Base-by-base conservation (phyloP, 169 alveolate species). In the Babesia bovis region DNA sequence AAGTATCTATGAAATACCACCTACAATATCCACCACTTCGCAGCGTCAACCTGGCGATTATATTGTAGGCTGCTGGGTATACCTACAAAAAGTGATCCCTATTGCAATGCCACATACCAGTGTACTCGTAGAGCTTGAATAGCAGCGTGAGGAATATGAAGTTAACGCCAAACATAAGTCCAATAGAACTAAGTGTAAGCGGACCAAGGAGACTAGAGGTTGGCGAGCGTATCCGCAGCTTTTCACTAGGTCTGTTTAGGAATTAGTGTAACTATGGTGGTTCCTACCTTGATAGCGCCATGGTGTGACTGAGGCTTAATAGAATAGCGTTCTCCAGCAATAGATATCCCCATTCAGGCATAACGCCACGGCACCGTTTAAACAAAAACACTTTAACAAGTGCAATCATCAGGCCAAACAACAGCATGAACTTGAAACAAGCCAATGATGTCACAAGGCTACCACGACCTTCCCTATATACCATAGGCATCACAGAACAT, bases 391-490 rank as follows among this genome's bases (percentile, higher is more conserved):
- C 90, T 66, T 92, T 90, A 40, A 90, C 95, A 56, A 88, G 73
- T 42, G 95, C 93, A 17, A 94, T 90, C 93, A 94, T 77, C 50
- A 90, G 84, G 4, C 96, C 95, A 69, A 90, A 94, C 44, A 94
- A 52, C 38, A 94, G 85, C 95, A 94, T 87, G 87, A 91, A 92
- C 85, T 93, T 92, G 84, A 90, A 94, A 63, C 94, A 88, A 36
- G 95, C 94, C 10, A 94, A 75, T 41, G 95, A 92, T 15, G 97
- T 94, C 21, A 92, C 94, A 76, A 94, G 84, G 70, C 94, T 85
- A 44, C 94, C 94, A 53, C 96, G 81, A 10, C 97, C 97, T 67
- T 94, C 96, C 23, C 82, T 72, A 58, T 33, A 36, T 13, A 7
- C 7, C 13, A 38, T 38, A 9, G 52, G 87, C 59, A 45, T n/a